phyloP scores from a whole-genome alignment of 257 asterid genomes.

The Solanum phureja region DNA sequence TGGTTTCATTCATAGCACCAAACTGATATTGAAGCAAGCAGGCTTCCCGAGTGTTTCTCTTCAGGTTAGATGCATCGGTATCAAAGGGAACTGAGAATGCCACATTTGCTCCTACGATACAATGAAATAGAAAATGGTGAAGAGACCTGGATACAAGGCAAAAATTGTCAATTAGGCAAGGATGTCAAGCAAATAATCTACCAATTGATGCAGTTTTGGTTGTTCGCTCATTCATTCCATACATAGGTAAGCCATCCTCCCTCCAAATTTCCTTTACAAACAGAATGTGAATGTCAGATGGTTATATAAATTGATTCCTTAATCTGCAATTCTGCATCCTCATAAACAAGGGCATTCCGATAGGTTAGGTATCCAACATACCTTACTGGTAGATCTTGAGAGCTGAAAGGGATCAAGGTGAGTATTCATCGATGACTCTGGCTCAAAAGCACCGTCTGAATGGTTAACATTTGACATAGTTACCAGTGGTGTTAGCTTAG shows the following conservation, averaged over 20 bases:
- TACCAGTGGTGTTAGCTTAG: conserved; percentile 8
- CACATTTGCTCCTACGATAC: conserved; percentile 13
- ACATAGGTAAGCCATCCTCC: conserved; percentile 17
- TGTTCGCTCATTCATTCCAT: conserved; percentile 6
- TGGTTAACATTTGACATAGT: conserved; percentile 18
- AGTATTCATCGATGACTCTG: conserved; percentile 19
- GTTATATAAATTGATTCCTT: not conserved
- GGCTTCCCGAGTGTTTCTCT: conserved; percentile 18
- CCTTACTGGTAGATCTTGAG: conserved; percentile 19
- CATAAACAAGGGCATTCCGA: not conserved
- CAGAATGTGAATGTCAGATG: not conserved
- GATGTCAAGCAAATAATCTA: conserved; percentile 8
- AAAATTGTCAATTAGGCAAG: not conserved
- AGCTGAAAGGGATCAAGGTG: conserved; percentile 23
- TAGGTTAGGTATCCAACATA: not conserved
- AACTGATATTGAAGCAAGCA: conserved; percentile 21
- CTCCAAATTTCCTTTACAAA: conserved; percentile 13
- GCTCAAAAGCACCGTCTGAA: conserved; percentile 11
- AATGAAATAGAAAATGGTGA: not conserved
- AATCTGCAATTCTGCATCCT: not conserved
- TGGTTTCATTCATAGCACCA: not conserved
- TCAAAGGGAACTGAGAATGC: conserved; percentile 6
- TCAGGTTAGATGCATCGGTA: conserved; percentile 12
- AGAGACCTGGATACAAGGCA: not conserved
- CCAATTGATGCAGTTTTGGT: conserved; percentile 19